Conservation (phyloP, 2,329 filamentous ascomycete genomes). For the Penicillium verrucosum region DNA sequence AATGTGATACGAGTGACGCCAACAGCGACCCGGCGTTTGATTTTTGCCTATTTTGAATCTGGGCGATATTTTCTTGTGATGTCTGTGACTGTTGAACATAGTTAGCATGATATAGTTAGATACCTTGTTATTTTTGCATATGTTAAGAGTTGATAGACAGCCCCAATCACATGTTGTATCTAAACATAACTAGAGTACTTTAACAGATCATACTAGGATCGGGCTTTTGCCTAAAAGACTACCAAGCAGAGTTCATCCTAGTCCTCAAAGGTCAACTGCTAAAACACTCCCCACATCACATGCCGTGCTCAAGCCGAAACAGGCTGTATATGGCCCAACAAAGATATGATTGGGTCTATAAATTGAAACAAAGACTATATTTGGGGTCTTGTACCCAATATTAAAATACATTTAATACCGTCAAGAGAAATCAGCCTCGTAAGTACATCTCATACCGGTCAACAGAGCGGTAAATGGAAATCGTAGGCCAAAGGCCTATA, state of each 20-base stretch:
- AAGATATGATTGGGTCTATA: not conserved
- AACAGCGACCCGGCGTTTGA: slow-evolving; percentile 1
- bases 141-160: not conserved
- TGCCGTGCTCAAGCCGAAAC: not conserved
- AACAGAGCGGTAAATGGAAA: not conserved
- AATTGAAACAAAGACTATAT: not conserved
- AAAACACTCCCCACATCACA: slow-evolving; percentile 2
- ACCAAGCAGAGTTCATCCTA: not conserved
- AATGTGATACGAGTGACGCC: slow-evolving; percentile 15
- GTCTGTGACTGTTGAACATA: not conserved
- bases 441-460: not conserved
- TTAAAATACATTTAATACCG: not conserved
- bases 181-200: not conserved
- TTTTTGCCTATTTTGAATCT: slow-evolving; percentile 12
- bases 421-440: not conserved
- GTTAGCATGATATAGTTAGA: not conserved
- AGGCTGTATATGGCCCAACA: not conserved
- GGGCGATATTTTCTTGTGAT: not conserved
- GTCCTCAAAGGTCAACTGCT: not conserved
- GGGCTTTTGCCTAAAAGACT: not conserved
- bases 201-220: not conserved
- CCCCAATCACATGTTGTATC: not conserved
- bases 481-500: not conserved
- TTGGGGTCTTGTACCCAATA: not conserved
- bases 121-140: not conserved